Evolutionary conservation across 2,329 filamentous ascomycete species (phyloP).

Genomic region (Ceratocystis eucalypticola): DNA sequence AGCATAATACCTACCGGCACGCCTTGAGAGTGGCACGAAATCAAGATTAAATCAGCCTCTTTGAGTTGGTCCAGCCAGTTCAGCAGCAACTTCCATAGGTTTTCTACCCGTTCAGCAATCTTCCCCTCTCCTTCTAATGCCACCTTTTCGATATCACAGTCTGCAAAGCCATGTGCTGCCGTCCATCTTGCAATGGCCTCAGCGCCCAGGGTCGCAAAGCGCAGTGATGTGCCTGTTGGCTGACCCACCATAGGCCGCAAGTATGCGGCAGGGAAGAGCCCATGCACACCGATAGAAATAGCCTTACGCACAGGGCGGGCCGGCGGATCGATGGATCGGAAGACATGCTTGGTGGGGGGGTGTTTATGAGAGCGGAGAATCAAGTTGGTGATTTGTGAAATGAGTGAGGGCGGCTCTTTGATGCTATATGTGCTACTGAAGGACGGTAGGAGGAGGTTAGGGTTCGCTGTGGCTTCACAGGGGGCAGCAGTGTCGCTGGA

Average conservation of each 20-base stretch:
- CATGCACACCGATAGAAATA: slow-evolving; percentile 86
- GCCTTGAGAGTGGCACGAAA: slow-evolving; percentile 93
- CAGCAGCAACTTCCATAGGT: slow-evolving; percentile 83
- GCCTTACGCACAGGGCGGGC: slow-evolving; percentile 58
- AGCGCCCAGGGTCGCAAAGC: slow-evolving; percentile 79
- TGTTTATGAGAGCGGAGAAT: slow-evolving; percentile 36
- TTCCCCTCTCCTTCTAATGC: slow-evolving; percentile 90
- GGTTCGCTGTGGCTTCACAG: slow-evolving; percentile 23
- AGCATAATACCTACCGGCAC: slow-evolving; percentile 90
- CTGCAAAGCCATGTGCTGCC: slow-evolving; percentile 54
- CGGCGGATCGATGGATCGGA: slow-evolving; percentile 51
- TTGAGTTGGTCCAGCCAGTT: slow-evolving; percentile 91
- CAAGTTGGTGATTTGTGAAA: slow-evolving; percentile 51
- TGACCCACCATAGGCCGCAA: slow-evolving; percentile 86
- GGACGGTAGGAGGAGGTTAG: slow-evolving; percentile 56
- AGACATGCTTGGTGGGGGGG: slow-evolving; percentile 55
- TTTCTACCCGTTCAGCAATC: slow-evolving; percentile 76
- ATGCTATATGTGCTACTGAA: slow-evolving; percentile 55
- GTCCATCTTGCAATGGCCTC: slow-evolving; percentile 76
- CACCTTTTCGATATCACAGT: slow-evolving; percentile 81
- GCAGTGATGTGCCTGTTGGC: slow-evolving; percentile 86
- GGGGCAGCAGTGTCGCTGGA: not conserved
- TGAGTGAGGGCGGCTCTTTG: slow-evolving; percentile 53
- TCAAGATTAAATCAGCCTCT: slow-evolving; percentile 71
- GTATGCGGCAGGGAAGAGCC: slow-evolving; percentile 77